A percentile compares a stretch with the other conserved stretches of the same genome.
These are phyloP conservation scores for Alternaria alternata DNA, from an alignment of 2,329 filamentous ascomycete species.

Conservation along the genomic window DNA sequence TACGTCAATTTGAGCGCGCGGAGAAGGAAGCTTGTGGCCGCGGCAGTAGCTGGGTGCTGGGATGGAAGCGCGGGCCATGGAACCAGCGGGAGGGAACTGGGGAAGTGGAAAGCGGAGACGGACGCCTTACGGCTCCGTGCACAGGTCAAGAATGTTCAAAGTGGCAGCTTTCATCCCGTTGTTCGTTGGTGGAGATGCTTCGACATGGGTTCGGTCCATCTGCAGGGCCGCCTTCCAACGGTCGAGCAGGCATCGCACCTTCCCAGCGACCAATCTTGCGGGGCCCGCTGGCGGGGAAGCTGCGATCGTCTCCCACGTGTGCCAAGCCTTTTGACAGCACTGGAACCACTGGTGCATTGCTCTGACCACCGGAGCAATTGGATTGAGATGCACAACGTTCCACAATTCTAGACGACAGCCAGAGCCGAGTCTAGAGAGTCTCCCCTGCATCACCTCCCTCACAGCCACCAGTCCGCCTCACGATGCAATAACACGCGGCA, in stretches of 20 bases:
- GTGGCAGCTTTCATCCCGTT: background rate
- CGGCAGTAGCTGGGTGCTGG: conserved; percentile 3
- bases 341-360: conserved; percentile 2
- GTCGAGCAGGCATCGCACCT: background rate
- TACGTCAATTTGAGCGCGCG: conserved; percentile 8
- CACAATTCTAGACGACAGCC: background rate
- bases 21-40: conserved; percentile 12
- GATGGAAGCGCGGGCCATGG: conserved; percentile 17
- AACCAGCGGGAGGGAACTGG: conserved; percentile 19
- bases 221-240: conserved; percentile 7
- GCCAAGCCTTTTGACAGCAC: conserved; percentile 17
- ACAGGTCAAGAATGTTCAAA: background rate
- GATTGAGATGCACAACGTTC: background rate
- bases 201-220: conserved; percentile 1
- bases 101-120: conserved; percentile 22
- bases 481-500: conserved; percentile 31
- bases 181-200: conserved; percentile 3
- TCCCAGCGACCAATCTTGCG: conserved; percentile 11
- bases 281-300: conserved; percentile 17
- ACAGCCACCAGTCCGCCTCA: background rate
- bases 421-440: background rate
- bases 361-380: background rate
- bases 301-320: conserved; percentile 22
- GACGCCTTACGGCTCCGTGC: conserved; percentile 16
- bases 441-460: background rate